Evolutionary conservation across 106 monocot genomes (phyloP).

Genomic region (Apostasia ramifera): DNA sequence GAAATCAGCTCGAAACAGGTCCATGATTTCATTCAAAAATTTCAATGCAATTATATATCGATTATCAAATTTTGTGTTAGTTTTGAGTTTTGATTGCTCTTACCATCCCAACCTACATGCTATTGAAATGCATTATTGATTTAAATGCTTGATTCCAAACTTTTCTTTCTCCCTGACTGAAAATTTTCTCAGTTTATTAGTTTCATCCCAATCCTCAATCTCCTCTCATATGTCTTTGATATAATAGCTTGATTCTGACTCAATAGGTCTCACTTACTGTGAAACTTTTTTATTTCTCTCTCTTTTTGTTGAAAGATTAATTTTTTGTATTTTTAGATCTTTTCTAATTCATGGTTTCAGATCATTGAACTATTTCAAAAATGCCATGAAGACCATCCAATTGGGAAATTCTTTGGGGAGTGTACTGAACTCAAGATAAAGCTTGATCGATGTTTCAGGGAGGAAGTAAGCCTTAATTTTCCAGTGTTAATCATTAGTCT

Average conservation of each 20-base stretch:
- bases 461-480: constrained; percentile 47
- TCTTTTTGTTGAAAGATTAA: no score
- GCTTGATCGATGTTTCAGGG: constrained; percentile 75
- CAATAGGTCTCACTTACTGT: background rate
- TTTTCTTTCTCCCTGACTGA: no score
- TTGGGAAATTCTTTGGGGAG: constrained; percentile 83
- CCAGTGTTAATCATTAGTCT: background rate
- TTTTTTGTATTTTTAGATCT: background rate
- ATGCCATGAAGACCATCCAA: constrained; percentile 79
- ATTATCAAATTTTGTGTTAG: no score
- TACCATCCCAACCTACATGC: no score
- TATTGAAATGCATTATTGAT: no score
- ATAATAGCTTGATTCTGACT: background rate
- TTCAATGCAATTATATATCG: no score
- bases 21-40: background rate
- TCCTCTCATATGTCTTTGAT: no score
- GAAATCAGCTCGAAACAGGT: background rate
- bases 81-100: no score
- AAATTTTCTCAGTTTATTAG: background rate
- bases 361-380: constrained; percentile 91
- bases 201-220: no score
- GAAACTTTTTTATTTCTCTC: background rate
- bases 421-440: constrained; percentile 87
- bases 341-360: constrained; percentile 10
- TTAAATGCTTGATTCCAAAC: no score